phyloP scores from a whole-genome alignment of 495 filamentous ascomycete species.

The Penicillium ucsense region DNA sequence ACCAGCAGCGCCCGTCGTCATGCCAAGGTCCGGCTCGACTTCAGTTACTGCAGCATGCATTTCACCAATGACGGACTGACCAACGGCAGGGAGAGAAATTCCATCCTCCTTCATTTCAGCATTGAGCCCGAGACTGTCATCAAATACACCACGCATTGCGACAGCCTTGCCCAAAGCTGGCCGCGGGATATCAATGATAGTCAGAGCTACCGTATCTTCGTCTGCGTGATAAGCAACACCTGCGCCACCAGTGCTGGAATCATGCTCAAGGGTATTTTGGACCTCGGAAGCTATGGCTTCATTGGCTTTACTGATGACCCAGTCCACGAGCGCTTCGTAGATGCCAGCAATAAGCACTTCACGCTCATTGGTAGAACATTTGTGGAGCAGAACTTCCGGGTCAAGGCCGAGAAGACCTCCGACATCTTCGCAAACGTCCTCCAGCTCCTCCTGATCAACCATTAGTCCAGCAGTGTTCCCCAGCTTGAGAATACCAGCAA shows the following conservation, averaged over 20 bases:
- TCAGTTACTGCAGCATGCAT: constrained; percentile 74
- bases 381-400: constrained; percentile 68
- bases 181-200: constrained; percentile 76
- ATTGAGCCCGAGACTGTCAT: constrained; percentile 87
- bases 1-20: constrained; percentile 51
- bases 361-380: constrained; percentile 75
- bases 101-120: constrained; percentile 95
- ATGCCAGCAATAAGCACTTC: constrained; percentile 72
- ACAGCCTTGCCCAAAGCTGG: constrained; percentile 74
- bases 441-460: constrained; percentile 76
- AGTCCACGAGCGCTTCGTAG: constrained; percentile 93
- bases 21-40: constrained; percentile 72
- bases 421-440: constrained; percentile 84
- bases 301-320: constrained; percentile 84
- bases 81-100: constrained; percentile 55
- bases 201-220: constrained; percentile 82
- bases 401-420: constrained; percentile 77
- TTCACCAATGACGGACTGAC: constrained; percentile 71
- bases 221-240: constrained; percentile 46
- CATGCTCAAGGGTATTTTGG: constrained; percentile 52
- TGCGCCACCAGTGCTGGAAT: constrained; percentile 44
- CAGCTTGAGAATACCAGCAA: constrained; percentile 82
- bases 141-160: constrained; percentile 80
- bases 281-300: constrained; percentile 76
- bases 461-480: constrained; percentile 80